Evolutionary conservation across 495 filamentous ascomycete species (phyloP).

Genomic region (Hypoxylon lenormandii): DNA sequence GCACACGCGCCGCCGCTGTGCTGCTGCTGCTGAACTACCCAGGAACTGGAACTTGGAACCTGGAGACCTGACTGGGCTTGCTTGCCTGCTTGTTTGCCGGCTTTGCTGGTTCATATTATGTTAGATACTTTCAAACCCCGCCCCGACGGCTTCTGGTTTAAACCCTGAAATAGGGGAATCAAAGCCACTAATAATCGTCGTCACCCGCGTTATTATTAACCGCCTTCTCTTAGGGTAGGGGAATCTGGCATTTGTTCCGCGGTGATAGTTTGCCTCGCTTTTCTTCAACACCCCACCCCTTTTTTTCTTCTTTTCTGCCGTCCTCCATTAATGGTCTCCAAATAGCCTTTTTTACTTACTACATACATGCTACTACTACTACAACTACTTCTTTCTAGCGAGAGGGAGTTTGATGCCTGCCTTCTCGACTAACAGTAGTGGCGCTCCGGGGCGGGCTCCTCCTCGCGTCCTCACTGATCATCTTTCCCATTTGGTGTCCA

Average conservation of each 20-base stretch:
- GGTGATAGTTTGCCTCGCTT: conserved; percentile 36
- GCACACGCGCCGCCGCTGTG: conserved; percentile 19
- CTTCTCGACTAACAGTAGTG: conserved; percentile 33
- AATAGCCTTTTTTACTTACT: conserved; percentile 28
- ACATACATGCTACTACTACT: neutral
- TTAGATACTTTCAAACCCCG: conserved; percentile 28
- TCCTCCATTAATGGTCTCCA: conserved; percentile 26
- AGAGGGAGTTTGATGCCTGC: conserved; percentile 41
- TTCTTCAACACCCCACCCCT: conserved; percentile 17
- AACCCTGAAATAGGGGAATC: conserved; percentile 29
- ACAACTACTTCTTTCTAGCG: conserved; percentile 1
- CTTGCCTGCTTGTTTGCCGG: too few species aligned
- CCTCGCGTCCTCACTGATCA: conserved; percentile 40
- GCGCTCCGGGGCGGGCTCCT: conserved; percentile 29
- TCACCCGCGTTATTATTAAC: conserved; percentile 20
- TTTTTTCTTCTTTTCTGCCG: conserved; percentile 26
- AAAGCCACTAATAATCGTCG: conserved; percentile 36
- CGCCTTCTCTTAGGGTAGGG: conserved; percentile 17
- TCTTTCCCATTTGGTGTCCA: conserved; percentile 45
- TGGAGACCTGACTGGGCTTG: too few species aligned
- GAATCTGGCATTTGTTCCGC: too few species aligned
- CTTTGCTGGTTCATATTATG: conserved; percentile 2
- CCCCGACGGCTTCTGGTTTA: conserved; percentile 25
- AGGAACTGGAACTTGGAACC: conserved; percentile 8
- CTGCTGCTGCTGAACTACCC: too few species aligned